Base-by-base conservation (phyloP, 2,329 filamentous ascomycete species). In the Blastomyces silverae region DNA sequence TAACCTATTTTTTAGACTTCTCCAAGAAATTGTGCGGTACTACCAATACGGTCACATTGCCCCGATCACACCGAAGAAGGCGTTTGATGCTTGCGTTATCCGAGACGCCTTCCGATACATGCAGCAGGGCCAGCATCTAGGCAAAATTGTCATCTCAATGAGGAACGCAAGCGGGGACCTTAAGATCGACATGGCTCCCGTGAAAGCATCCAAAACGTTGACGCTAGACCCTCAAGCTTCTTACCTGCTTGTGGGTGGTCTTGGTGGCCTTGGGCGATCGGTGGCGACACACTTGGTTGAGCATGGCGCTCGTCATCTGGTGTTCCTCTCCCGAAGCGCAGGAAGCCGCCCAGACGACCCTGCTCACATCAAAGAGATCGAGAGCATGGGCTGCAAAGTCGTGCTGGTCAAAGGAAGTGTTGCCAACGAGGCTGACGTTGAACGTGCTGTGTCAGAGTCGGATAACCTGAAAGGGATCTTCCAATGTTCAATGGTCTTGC, bases 241-340 rank as follows among this genome's bases (percentile, higher is more conserved):
- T 20, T 80, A 78, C 63, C 62, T 80, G 1, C 64, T 79, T 0
- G 68, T 72, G 5, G 78, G 78, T 25, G 78, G 78, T 2, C 69
- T 79, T 25, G 78, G 78, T n/a, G 78, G 77, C 15, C 62, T 80
- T 0, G 78, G 78, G 7, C 71, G 72, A 46, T 62, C 68, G 0
- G 66, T 79, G 0, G 70, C 76, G 4, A 69, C 64, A 1, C 79
- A 74, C 73, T 71, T 80, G 67, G 73, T 73, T 6, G 68, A 72
- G 31, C 67, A 69, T 4, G 77, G 77, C 0, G 78, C 77, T 8
- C 69, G 70, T 0, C 67, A 77, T 58, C 50, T 80, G 0, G 70
- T 77, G 1, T 73, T 76, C 39, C 66, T 79, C 0, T 79, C 76
- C 5, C 69, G 76, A 11, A 68, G 65, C 28, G 75, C 72, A 15